Base-by-base conservation (phyloP, 2,329 filamentous ascomycete species). In the Venturia nashicola region DNA sequence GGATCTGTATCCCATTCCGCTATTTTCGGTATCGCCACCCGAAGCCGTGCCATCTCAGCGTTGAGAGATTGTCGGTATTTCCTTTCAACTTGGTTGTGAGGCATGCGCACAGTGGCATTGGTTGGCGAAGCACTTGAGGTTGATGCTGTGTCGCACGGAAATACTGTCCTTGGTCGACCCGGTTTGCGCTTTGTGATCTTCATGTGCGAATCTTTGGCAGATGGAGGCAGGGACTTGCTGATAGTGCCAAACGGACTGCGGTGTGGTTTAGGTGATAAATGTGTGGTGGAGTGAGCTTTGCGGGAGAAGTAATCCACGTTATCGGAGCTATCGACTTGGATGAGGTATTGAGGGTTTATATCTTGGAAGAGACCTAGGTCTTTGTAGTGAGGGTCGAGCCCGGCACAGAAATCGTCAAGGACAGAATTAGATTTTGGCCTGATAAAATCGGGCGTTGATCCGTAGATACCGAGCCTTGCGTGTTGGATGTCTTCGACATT, bases 51-150 rank as follows among this genome's bases (percentile, higher is more conserved):
- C 59, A 78, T 73, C 64, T 78, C 76, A 1, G 76, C 75, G 69
- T 78, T 78, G 60, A 79, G 72, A 5, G 76, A 77, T 62, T 78
- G 76, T 61, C 77, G 76, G 67, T 79, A 79, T 64, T 77, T 76
- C 59, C 76, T 74, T 67, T 78, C 77, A 62, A 79, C 76, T 65
- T 78, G 75, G 62, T 78, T 78, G 70, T 79, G 77, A 18, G 75
- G 75, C n/a, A 75, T 65, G 54, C 75, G 71, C 36, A 32, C 5
- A 11, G 20, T n/a, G n/a, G 42, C 6, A 20, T 27, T 14, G 7
- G 32, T 40, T 16, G 60, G 60, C 18, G 39, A 43, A 51, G n/a
- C 27, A 34, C 44, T 48, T 48, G 48, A 55, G 11, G 8, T 16
- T 16, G 48, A 32, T 27, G 12, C 11, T 34, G 32, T 36, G 2